A percentile compares a stretch with the other conserved stretches of the same genome.
Evolutionary conservation across 2,329 filamentous ascomycete genomes (phyloP).

Genomic region (Phaeosphaeria sp.): DNA sequence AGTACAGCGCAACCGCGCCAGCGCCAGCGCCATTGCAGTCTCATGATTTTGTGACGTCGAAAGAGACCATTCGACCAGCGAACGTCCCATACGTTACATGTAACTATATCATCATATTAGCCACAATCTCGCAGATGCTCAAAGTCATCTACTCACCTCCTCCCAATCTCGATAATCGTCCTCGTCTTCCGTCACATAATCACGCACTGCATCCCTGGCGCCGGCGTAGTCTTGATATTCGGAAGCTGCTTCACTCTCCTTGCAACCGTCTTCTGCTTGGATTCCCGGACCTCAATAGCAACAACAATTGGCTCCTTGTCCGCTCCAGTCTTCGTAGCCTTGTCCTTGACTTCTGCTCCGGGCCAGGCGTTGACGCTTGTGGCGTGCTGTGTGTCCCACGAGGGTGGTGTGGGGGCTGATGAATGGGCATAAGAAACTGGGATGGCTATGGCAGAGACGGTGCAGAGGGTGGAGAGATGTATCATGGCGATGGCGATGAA

Average conservation of each 20-base stretch:
- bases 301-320: background rate
- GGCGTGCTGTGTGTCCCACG: background rate
- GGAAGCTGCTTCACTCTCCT: background rate
- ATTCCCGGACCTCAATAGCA: background rate
- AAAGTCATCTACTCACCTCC: too few relatives aligned
- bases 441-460: background rate
- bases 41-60: too few relatives aligned
- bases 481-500: background rate
- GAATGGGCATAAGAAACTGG: background rate
- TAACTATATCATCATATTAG: too few relatives aligned
- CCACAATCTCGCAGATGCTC: too few relatives aligned
- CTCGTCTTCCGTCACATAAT: conserved; percentile 3
- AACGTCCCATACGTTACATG: too few relatives aligned
- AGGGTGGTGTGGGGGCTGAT: background rate
- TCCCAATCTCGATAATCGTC: too few relatives aligned
- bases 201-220: conserved; percentile 7
- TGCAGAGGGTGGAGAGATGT: background rate
- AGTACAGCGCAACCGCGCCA: too few relatives aligned
- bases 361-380: background rate
- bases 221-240: background rate
- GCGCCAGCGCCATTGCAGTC: too few relatives aligned
- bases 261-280: background rate
- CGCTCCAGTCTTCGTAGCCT: background rate
- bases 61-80: too few relatives aligned
- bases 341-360: background rate